These are phyloP conservation scores for Venturia nashicola DNA, from an alignment of 2,329 filamentous ascomycete genomes.

Conservation along the genomic window DNA sequence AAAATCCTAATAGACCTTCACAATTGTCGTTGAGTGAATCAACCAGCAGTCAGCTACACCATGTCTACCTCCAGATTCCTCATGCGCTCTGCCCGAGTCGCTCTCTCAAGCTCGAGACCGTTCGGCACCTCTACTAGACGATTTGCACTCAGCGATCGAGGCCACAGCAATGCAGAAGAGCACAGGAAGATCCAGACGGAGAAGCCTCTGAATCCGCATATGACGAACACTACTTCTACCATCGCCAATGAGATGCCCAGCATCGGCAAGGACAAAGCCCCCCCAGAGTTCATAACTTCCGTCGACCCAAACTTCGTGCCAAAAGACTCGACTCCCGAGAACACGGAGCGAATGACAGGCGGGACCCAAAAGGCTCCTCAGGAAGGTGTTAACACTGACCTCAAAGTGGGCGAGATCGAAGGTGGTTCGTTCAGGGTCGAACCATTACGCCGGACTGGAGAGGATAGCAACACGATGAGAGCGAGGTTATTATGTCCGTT, in stretches of 20 bases:
- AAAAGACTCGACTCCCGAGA: constrained; percentile 48
- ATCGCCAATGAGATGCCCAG: constrained; percentile 50
- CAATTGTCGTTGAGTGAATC: not conserved
- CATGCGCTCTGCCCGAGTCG: constrained; percentile 1
- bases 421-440: constrained; percentile 79
- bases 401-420: constrained; percentile 77
- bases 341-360: constrained; percentile 53
- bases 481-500: constrained; percentile 64
- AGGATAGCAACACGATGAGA: constrained; percentile 75
- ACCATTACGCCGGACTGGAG: constrained; percentile 73
- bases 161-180: constrained; percentile 39
- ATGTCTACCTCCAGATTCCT: constrained; percentile 6
- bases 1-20: too few relatives aligned
- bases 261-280: constrained; percentile 42
- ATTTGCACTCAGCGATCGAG: constrained; percentile 32
- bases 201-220: constrained; percentile 47
- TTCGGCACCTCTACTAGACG: constrained; percentile 3
- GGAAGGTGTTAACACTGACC: constrained; percentile 45
- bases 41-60: not conserved
- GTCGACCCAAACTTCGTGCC: constrained; percentile 44
- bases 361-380: constrained; percentile 43
- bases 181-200: constrained; percentile 44
- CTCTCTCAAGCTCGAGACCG: not conserved
- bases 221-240: constrained; percentile 53
- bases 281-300: constrained; percentile 48